Conservation (phyloP, 768 basidiomycete species). For the Kwoniella heveanensis region DNA sequence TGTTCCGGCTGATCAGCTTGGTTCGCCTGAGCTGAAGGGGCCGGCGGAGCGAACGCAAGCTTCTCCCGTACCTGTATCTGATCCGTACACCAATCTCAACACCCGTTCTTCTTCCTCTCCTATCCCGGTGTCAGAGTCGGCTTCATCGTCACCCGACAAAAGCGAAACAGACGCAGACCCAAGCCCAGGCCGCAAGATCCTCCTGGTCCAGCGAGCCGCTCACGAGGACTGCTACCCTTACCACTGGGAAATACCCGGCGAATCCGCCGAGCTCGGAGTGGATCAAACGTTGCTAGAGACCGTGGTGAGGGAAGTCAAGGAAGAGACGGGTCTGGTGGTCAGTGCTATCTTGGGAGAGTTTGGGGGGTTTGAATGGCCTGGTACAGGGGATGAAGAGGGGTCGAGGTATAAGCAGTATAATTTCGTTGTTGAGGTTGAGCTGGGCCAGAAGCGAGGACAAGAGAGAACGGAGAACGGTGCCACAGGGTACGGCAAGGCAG, state of each 20-base stretch:
- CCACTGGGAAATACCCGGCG: conserved; percentile 21
- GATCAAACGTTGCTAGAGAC: conserved; percentile 22
- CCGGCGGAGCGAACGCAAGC: no score
- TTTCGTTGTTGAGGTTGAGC: conserved; percentile 10
- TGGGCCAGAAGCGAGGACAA: no score
- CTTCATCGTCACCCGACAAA: no score
- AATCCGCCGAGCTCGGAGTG: conserved; percentile 6
- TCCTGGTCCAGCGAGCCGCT: conserved; percentile 12
- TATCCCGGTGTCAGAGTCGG: not conserved
- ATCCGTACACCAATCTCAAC: no score
- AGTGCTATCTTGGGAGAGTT: conserved; percentile 10
- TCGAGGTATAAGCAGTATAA: conserved; percentile 15
- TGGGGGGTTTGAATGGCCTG: conserved; percentile 11
- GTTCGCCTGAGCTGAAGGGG: no score
- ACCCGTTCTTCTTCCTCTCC: no score
- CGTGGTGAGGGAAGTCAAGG: conserved; percentile 9
- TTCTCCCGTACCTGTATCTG: no score
- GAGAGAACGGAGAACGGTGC: no score
- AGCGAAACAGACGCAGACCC: no score
- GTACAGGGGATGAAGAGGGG: not conserved
- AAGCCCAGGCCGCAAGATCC: conserved; percentile 3
- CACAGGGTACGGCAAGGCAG: no score
- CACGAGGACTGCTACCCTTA: not conserved
- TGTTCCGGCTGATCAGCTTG: no score
- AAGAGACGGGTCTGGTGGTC: conserved; percentile 21